A percentile compares a stretch with the other conserved stretches of the same genome.
phyloP scores from a whole-genome alignment of 192 early-diverging fungal genomes.

The Endogone sp. region DNA sequence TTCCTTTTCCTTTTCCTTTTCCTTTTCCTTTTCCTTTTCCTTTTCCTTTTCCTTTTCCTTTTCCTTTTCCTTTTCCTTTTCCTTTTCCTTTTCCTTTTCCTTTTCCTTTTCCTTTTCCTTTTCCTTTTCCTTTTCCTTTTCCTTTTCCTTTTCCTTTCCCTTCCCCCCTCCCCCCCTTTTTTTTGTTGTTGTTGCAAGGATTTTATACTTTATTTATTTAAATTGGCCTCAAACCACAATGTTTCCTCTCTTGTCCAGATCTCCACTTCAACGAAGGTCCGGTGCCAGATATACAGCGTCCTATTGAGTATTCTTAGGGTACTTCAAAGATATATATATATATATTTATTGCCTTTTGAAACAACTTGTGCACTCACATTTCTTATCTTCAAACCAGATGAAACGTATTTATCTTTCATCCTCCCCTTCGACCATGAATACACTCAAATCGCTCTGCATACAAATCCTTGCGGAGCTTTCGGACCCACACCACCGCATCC shows the following conservation, averaged over 20 bases:
- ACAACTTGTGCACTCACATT: too few relatives aligned
- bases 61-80: too few relatives aligned
- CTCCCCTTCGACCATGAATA: constrained; percentile 7
- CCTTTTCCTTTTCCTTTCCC: too few relatives aligned
- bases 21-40: too few relatives aligned
- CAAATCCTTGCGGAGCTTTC: constrained; percentile 33
- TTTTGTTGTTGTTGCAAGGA: not conserved
- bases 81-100: too few relatives aligned
- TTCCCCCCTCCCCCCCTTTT: too few relatives aligned
- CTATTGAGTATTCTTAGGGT: constrained; percentile 20
- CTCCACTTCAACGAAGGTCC: constrained; percentile 3
- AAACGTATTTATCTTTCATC: not conserved
- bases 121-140: too few relatives aligned
- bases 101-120: too few relatives aligned
- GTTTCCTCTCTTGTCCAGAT: not conserved
- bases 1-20: too few relatives aligned
- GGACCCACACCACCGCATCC: constrained; percentile 45
- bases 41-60: too few relatives aligned
- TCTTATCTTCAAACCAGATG: constrained; percentile 1
- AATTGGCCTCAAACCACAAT: too few relatives aligned
- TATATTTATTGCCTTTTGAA: not conserved
- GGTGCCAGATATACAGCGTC: constrained; percentile 12
- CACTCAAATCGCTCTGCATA: constrained; percentile 25
- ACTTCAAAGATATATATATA: not conserved
- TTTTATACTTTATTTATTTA: too few relatives aligned